Conservation (phyloP, 306 rosid species). For the Gastrolobium bilobum region DNA sequence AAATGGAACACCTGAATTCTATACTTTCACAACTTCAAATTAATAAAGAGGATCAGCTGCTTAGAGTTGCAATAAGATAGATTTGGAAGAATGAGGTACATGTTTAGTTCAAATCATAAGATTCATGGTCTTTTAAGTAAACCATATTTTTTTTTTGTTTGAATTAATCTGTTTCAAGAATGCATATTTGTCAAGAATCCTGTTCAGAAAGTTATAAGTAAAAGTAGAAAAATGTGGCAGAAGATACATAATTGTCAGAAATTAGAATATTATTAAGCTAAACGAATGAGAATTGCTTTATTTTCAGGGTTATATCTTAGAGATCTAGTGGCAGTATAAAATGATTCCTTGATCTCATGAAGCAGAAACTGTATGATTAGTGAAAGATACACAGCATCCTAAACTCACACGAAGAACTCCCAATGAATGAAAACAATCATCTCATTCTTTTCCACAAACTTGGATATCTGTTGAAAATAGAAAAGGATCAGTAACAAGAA, state of each 20-base stretch:
- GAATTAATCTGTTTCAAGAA: neutral
- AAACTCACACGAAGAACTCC: conserved; percentile 93
- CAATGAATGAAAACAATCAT: conserved; percentile 69
- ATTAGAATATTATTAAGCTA: too few relatives aligned
- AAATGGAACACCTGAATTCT: neutral
- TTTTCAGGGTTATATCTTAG: neutral
- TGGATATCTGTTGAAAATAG: conserved; percentile 63
- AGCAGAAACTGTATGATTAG: neutral
- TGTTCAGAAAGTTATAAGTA: neutral
- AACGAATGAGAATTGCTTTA: neutral
- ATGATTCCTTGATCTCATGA: neutral
- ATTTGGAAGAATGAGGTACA: neutral
- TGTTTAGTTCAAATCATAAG: conserved; percentile 5
- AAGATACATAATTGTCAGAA: too few relatives aligned
- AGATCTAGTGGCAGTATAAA: neutral
- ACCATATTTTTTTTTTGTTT: neutral
- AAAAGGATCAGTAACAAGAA: conserved; percentile 10
- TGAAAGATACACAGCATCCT: conserved; percentile 79
- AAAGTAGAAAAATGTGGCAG: too few relatives aligned
- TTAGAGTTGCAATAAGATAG: neutral
- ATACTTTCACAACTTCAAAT: neutral
- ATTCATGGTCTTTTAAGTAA: neutral
- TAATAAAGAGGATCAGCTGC: neutral
- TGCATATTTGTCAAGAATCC: conserved; percentile 1
- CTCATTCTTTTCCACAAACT: conserved; percentile 76